A percentile compares a stretch with the other conserved stretches of the same genome.
Evolutionary conservation across 192 early-diverging fungal genomes (phyloP).

Genomic region (Entophlyctis helioformis): DNA sequence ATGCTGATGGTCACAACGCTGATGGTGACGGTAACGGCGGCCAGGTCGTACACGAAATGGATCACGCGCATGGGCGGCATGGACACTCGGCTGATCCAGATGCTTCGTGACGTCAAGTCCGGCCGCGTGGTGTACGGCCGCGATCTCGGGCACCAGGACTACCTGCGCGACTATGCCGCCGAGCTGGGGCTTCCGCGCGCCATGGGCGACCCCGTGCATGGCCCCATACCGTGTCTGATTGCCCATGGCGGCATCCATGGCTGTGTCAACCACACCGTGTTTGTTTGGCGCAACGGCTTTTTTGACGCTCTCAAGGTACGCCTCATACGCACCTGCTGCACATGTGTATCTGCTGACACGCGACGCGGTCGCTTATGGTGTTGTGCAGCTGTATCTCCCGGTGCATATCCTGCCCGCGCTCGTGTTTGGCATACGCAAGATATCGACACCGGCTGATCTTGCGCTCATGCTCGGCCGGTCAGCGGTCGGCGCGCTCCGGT

Average conservation of each 20-base stretch:
- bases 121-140: conserved; percentile 23
- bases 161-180: conserved; percentile 19
- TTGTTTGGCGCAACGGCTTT: conserved; percentile 25
- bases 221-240: conserved; percentile 34
- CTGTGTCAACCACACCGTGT: conserved; percentile 27
- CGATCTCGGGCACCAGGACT: conserved; percentile 16
- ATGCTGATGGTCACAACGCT: no score
- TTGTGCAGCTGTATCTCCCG: conserved; percentile 43
- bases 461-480: conserved; percentile 21
- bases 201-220: conserved; percentile 20
- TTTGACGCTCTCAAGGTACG: conserved; percentile 21
- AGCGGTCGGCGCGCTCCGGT: conserved; percentile 27
- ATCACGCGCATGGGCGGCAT: conserved; percentile 43
- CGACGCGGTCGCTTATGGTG: not conserved
- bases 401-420: conserved; percentile 47
- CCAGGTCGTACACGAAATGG: conserved; percentile 48
- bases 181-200: conserved; percentile 16
- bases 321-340: not conserved
- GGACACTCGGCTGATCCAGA: conserved; percentile 40
- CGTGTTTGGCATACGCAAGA: conserved; percentile 28
- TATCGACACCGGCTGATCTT: conserved; percentile 13
- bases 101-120: conserved; percentile 21
- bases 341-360: not conserved
- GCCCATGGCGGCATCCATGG: conserved; percentile 36
- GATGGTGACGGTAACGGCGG: no score